Percentiles rank a stretch among this genome's conserved stretches.
Evolutionary conservation across 192 early-diverging fungal species (phyloP).

Genomic region (Dimargaris cristalligena): DNA sequence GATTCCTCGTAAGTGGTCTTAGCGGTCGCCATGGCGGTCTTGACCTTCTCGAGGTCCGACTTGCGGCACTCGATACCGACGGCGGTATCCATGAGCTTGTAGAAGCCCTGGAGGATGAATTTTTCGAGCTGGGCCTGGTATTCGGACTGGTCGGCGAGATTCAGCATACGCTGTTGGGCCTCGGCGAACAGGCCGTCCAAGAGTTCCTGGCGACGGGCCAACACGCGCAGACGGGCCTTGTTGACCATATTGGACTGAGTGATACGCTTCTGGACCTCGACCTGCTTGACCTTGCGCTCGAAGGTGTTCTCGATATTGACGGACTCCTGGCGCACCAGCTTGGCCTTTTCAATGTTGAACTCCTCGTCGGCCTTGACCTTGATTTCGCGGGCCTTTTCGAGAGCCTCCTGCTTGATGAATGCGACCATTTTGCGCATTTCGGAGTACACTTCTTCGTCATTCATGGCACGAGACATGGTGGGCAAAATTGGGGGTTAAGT

Average conservation of each 20-base stretch:
- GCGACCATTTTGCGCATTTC: constrained; percentile 99
- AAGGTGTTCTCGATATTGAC: constrained; percentile 91
- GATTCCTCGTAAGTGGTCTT: constrained; percentile 37
- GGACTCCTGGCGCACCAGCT: constrained; percentile 93
- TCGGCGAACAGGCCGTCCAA: constrained; percentile 69
- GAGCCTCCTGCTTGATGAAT: constrained; percentile 97
- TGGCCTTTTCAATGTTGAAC: constrained; percentile 99
- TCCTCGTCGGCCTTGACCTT: constrained; percentile 99
- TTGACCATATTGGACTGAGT: constrained; percentile 90
- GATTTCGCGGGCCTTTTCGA: constrained; percentile 96
- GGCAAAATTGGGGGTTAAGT: neutral
- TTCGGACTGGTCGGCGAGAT: constrained; percentile 35
- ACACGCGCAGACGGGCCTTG: constrained; percentile 79
- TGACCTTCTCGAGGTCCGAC: constrained; percentile 44
- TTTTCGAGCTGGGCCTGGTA: constrained; percentile 52
- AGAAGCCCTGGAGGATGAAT: constrained; percentile 69
- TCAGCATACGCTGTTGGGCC: constrained; percentile 38
- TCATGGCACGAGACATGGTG: constrained; percentile 43
- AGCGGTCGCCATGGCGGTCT: constrained; percentile 31
- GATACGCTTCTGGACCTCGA: constrained; percentile 89
- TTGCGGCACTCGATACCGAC: constrained; percentile 56
- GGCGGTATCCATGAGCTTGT: constrained; percentile 68
- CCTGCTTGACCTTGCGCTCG: constrained; percentile 95
- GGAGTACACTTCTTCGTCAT: constrained; percentile 84
- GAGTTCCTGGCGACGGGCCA: constrained; percentile 75